These are phyloP conservation scores for Colletotrichum kahawae DNA, from an alignment of 2,329 filamentous ascomycete species.

Conservation along the genomic window DNA sequence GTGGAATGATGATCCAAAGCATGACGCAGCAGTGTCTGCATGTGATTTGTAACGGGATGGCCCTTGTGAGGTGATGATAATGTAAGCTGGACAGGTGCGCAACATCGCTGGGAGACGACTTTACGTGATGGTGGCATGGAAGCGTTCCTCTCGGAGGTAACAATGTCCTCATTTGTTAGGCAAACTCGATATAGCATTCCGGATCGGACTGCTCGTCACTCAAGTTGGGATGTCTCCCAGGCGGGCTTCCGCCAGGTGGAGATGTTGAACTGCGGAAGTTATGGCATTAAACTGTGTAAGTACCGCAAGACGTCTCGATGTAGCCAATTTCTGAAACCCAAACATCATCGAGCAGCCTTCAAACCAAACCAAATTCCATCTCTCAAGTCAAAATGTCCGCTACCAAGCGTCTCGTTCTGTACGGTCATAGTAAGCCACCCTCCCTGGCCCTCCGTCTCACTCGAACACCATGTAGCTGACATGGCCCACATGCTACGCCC, in stretches of 20 bases:
- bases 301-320: not conserved
- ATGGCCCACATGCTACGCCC: constrained; percentile 8
- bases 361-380: not conserved
- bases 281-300: not conserved
- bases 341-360: not conserved
- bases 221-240: not conserved
- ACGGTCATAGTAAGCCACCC: not conserved
- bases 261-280: not conserved
- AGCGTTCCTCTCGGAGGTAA: not conserved
- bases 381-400: not conserved
- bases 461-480: not conserved
- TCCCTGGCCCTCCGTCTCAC: not conserved
- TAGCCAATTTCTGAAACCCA: not conserved
- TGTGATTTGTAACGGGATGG: not conserved
- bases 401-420: not conserved
- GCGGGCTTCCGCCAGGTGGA: not conserved
- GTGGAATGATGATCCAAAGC: not conserved
- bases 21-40: not conserved
- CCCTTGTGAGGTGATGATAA: not conserved
- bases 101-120: not conserved
- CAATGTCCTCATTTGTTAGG: not conserved
- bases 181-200: not conserved
- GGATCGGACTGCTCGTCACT: not conserved
- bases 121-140: not conserved
- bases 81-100: not conserved